Conservation (phyloP, 1,139 yeast genomes). For the Hyphopichia khmerensis region DNA sequence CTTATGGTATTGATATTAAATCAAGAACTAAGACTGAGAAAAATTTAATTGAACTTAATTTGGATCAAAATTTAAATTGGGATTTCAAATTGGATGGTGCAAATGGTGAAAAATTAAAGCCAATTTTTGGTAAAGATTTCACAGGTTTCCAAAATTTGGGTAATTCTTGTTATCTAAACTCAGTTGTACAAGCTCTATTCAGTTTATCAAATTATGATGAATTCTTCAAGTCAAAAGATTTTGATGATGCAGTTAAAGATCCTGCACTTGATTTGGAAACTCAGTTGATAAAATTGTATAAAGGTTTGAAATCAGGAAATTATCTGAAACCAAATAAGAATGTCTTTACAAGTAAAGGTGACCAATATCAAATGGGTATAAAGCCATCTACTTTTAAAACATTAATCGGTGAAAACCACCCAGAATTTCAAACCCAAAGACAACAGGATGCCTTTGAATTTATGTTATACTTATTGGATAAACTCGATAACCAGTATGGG, state of each 20-base stretch:
- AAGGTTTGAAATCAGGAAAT: slow-evolving; percentile 75
- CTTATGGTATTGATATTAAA: slow-evolving; percentile 70
- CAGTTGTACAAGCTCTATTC: slow-evolving; percentile 70
- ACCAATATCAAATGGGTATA: slow-evolving; percentile 71
- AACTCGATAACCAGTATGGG: slow-evolving; percentile 56
- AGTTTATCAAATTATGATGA: slow-evolving; percentile 38
- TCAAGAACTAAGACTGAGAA: slow-evolving; percentile 70
- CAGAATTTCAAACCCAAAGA: slow-evolving; percentile 79
- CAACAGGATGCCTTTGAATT: slow-evolving; percentile 98
- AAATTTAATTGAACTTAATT: slow-evolving; percentile 80
- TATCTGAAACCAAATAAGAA: slow-evolving; percentile 53
- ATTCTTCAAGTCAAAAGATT: slow-evolving; percentile 25
- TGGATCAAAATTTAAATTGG: slow-evolving; percentile 93
- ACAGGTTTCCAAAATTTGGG: slow-evolving; percentile 90
- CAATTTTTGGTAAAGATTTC: slow-evolving; percentile 65
- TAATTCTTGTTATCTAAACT: slow-evolving; percentile 86
- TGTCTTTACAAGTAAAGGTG: slow-evolving; percentile 32
- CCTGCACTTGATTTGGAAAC: slow-evolving; percentile 67
- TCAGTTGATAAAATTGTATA: slow-evolving; percentile 73
- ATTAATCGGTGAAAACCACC: slow-evolving; percentile 72
- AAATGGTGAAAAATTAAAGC: slow-evolving; percentile 62
- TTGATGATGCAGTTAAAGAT: slow-evolving; percentile 32
- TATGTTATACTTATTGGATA: slow-evolving; percentile 63
- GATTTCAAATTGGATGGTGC: slow-evolving; percentile 80
- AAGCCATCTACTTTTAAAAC: slow-evolving; percentile 75